These are phyloP conservation scores for Wallacemonas collosoma DNA, from an alignment of 208 protist species.

Conservation along the genomic window DNA sequence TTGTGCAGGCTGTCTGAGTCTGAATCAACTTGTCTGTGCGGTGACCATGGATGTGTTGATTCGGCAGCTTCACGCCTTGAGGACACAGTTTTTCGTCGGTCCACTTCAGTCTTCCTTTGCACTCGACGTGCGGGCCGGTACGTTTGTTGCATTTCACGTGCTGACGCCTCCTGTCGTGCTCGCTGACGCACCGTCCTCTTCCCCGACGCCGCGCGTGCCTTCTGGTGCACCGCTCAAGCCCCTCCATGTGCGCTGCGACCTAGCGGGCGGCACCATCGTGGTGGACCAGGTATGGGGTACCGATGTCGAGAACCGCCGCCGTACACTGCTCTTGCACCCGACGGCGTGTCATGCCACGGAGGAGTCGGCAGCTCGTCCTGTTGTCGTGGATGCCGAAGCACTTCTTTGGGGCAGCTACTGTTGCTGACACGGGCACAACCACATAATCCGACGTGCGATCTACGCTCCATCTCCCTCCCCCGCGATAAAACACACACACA, in stretches of 20 bases:
- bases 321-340: conserved; percentile 25
- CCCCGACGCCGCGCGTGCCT: neutral
- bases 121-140: conserved; percentile 67
- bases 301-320: conserved; percentile 19
- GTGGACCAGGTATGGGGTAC: conserved; percentile 48
- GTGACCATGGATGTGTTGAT: conserved; percentile 71
- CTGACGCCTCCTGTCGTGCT: conserved; percentile 25
- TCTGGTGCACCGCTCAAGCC: neutral
- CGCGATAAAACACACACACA: no score
- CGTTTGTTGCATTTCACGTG: conserved; percentile 42
- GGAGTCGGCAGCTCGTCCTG: neutral
- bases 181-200: neutral
- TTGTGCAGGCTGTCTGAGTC: conserved; percentile 49
- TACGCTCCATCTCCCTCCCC: no score
- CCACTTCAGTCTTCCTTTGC: conserved; percentile 32
- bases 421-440: neutral
- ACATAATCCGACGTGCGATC: no score
- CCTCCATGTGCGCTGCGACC: conserved; percentile 35
- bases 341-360: neutral
- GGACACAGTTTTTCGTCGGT: conserved; percentile 49
- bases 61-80: conserved; percentile 38
- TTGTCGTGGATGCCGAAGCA: conserved; percentile 52
- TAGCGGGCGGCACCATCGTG: conserved; percentile 44
- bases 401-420: conserved; percentile 38
- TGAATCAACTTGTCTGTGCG: conserved; percentile 55